phyloP scores from a whole-genome alignment of 2,329 filamentous ascomycete genomes.

The Colletotrichum incanum region DNA sequence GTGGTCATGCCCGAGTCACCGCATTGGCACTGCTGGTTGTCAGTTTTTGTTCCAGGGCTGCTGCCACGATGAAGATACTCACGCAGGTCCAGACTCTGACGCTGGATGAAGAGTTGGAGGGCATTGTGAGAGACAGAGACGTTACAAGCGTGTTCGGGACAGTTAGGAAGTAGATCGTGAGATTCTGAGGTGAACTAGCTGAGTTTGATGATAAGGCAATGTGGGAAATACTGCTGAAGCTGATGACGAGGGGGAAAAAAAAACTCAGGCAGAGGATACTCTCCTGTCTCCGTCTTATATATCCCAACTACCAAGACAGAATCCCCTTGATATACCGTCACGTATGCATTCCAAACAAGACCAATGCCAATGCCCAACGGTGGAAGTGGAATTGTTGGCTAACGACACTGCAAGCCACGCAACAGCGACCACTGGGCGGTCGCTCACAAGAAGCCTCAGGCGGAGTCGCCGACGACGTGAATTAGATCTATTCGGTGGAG shows the following conservation, averaged over 20 bases:
- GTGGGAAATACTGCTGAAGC: neutral
- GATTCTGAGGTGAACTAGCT: neutral
- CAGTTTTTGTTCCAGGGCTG: neutral
- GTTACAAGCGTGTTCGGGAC: neutral
- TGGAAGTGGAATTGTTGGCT: constrained; percentile 3
- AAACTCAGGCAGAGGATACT: neutral
- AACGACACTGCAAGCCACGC: constrained; percentile 12
- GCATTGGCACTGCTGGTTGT: constrained; percentile 27
- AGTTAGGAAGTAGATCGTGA: neutral
- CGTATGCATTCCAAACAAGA: neutral
- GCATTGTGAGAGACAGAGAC: neutral
- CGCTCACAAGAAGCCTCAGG: constrained; percentile 22
- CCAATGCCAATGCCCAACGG: neutral
- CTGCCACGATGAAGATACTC: neutral
- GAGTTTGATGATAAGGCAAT: neutral
- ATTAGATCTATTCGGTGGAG: constrained; percentile 7
- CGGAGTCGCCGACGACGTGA: constrained; percentile 19
- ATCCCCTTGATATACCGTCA: neutral
- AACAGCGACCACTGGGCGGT: constrained; percentile 3
- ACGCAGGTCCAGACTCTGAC: constrained; percentile 34
- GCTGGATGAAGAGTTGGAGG: neutral
- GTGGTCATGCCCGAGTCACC: constrained; percentile 37
- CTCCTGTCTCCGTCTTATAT: neutral
- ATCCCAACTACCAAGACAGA: neutral
- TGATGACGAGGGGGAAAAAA: neutral